phyloP scores from a whole-genome alignment of 257 asterid species.

The Rauvolfia tetraphylla region DNA sequence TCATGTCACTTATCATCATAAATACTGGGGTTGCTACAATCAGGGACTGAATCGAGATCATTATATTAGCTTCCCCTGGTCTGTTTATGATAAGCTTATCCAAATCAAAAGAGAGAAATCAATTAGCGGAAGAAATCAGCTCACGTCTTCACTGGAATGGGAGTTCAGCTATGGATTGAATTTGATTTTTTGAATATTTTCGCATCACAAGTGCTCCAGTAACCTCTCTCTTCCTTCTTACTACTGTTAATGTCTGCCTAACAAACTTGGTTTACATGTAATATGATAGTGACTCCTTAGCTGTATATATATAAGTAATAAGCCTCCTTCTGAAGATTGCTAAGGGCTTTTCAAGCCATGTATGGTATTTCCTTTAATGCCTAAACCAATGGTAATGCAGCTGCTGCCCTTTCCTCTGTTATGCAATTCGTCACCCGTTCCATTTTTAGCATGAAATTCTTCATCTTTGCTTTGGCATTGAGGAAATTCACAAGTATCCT shows the following conservation, averaged over 20 bases:
- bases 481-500: too few species aligned
- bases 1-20: conserved; percentile 66
- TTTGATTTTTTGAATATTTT: conserved; percentile 26
- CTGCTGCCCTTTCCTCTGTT: too few species aligned
- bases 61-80: conserved; percentile 83
- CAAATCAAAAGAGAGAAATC: conserved; percentile 49
- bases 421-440: too few species aligned
- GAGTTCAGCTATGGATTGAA: conserved; percentile 18
- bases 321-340: too few species aligned
- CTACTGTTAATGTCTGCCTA: not conserved
- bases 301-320: not conserved
- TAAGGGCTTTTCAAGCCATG: too few species aligned
- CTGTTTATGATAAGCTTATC: conserved; percentile 64
- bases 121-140: conserved; percentile 11
- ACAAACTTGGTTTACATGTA: not conserved
- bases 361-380: too few species aligned
- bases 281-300: not conserved
- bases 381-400: too few species aligned
- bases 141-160: conserved; percentile 24
- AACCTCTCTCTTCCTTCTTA: not conserved
- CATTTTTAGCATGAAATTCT: too few species aligned
- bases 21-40: conserved; percentile 61
- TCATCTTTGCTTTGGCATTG: too few species aligned
- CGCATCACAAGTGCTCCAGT: not conserved
- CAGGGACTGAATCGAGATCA: conserved; percentile 59